These are phyloP conservation scores for Tylopilus plumbeoviolaceoides DNA, from an alignment of 768 basidiomycete genomes.

Conservation along the genomic window DNA sequence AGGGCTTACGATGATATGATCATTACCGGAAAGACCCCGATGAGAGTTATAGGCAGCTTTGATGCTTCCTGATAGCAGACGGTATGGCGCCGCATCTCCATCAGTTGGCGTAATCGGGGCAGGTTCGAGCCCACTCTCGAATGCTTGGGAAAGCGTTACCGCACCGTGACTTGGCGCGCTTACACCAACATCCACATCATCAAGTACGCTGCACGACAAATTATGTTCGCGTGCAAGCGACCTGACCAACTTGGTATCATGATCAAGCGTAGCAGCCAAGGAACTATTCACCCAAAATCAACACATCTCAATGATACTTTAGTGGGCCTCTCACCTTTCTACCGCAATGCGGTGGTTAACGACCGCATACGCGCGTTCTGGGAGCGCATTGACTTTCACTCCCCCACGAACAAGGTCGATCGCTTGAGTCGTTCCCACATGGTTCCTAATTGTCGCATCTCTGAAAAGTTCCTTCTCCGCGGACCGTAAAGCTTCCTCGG, in stretches of 20 bases:
- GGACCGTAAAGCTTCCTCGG: slow-evolving; percentile 46
- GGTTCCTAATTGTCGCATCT: slow-evolving; percentile 37
- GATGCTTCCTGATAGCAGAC: slow-evolving; percentile 59
- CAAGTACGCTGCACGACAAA: slow-evolving; percentile 58
- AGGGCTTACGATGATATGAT: slow-evolving; percentile 40
- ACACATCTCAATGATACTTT: too few species aligned
- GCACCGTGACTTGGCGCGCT: slow-evolving; percentile 39
- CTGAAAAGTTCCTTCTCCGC: slow-evolving; percentile 47
- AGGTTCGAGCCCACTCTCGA: slow-evolving; percentile 49
- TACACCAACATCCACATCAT: slow-evolving; percentile 32
- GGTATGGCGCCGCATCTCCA: slow-evolving; percentile 35
- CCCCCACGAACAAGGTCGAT: slow-evolving; percentile 67
- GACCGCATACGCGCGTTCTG: slow-evolving; percentile 65
- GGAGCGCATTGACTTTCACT: slow-evolving; percentile 75
- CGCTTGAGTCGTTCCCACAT: slow-evolving; percentile 73
- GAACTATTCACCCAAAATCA: slow-evolving; percentile 19
- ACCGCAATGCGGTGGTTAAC: slow-evolving; percentile 71
- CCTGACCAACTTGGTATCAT: slow-evolving; percentile 40
- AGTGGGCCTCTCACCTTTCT: slow-evolving; percentile 39
- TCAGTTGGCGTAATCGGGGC: slow-evolving; percentile 57
- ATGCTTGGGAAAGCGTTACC: slow-evolving; percentile 49
- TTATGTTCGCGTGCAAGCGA: slow-evolving; percentile 50
- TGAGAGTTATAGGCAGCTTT: slow-evolving; percentile 56
- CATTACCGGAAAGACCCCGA: slow-evolving; percentile 34
- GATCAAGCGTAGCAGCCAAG: slow-evolving; percentile 41